Percentiles rank a stretch among this genome's conserved stretches.
These are phyloP conservation scores for Aspergillus homomorphus DNA, from an alignment of 495 filamentous ascomycete species.

Conservation along the genomic window DNA sequence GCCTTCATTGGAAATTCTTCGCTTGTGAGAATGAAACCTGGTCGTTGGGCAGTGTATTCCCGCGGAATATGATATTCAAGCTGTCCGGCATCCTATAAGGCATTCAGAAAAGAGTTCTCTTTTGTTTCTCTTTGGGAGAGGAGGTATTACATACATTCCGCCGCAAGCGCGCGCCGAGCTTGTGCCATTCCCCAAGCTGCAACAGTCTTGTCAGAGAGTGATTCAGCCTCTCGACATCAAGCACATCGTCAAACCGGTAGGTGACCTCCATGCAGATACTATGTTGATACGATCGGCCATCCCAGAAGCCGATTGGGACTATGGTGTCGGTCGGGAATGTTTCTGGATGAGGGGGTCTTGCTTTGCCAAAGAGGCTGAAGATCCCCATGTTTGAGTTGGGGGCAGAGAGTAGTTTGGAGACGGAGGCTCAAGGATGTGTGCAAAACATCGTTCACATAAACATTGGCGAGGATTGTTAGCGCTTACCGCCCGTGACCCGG, in stretches of 20 bases:
- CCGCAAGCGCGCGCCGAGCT: not conserved
- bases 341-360: not conserved
- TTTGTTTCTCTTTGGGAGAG: not conserved
- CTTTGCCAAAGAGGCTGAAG: not conserved
- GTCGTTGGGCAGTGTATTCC: constrained; percentile 30
- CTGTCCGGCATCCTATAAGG: constrained; percentile 24
- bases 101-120: not conserved
- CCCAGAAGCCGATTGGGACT: constrained; percentile 9
- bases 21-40: constrained; percentile 32
- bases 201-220: constrained; percentile 24
- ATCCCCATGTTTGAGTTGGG: not conserved
- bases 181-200: constrained; percentile 10
- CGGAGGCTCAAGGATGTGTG: not conserved
- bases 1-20: constrained; percentile 23
- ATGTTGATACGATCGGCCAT: constrained; percentile 15
- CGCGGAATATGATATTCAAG: constrained; percentile 45
- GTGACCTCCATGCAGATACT: constrained; percentile 10
- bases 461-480: too few relatives aligned
- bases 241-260: constrained; percentile 46
- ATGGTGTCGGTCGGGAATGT: constrained; percentile 14
- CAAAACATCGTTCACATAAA: too few relatives aligned
- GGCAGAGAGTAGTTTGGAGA: not conserved
- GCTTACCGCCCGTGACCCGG: too few relatives aligned
- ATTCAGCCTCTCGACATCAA: constrained; percentile 42
- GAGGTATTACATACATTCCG: not conserved